These are phyloP conservation scores for Sporothrix schenckii DNA, from an alignment of 2,329 filamentous ascomycete genomes.

Conservation along the genomic window DNA sequence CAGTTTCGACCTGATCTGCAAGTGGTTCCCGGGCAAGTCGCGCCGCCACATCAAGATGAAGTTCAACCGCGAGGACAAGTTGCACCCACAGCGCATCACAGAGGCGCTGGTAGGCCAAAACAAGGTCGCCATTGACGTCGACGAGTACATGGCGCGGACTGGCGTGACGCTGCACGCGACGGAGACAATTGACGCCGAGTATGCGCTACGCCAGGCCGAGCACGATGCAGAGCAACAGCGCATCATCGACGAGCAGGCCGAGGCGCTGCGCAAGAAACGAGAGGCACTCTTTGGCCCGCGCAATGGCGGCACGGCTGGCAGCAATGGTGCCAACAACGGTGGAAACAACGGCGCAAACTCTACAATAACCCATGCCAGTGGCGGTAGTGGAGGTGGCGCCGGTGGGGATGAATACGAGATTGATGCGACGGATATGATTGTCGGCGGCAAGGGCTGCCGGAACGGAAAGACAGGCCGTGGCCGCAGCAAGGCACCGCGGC, in stretches of 20 bases:
- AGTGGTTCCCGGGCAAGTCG: constrained; percentile 72
- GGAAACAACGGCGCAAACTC: constrained; percentile 3
- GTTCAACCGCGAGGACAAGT: constrained; percentile 76
- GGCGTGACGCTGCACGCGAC: constrained; percentile 59
- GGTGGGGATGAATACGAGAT: constrained; percentile 35
- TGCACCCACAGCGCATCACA: constrained; percentile 65
- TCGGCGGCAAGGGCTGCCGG: constrained; percentile 11
- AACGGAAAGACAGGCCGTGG: constrained; percentile 27
- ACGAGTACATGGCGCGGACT: constrained; percentile 61
- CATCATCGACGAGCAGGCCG: constrained; percentile 53
- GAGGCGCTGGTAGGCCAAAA: constrained; percentile 64
- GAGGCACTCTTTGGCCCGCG: constrained; percentile 51
- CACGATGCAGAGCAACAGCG: constrained; percentile 52
- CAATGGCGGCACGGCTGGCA: constrained; percentile 41
- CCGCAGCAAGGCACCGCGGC: not conserved
- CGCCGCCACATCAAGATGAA: constrained; percentile 78
- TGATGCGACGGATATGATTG: constrained; percentile 36
- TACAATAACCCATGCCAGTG: not conserved
- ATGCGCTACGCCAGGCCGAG: constrained; percentile 47
- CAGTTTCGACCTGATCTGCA: constrained; percentile 78
- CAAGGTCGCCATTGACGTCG: constrained; percentile 60
- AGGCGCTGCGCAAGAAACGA: constrained; percentile 52
- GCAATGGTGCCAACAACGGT: constrained; percentile 26
- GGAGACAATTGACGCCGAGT: constrained; percentile 60
- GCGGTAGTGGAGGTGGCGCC: not conserved